Evolutionary conservation across 352 stramenopile species (phyloP), one percentile per base, ranked within the genome.

Genomic region (Globisporangium lucens): DNA sequence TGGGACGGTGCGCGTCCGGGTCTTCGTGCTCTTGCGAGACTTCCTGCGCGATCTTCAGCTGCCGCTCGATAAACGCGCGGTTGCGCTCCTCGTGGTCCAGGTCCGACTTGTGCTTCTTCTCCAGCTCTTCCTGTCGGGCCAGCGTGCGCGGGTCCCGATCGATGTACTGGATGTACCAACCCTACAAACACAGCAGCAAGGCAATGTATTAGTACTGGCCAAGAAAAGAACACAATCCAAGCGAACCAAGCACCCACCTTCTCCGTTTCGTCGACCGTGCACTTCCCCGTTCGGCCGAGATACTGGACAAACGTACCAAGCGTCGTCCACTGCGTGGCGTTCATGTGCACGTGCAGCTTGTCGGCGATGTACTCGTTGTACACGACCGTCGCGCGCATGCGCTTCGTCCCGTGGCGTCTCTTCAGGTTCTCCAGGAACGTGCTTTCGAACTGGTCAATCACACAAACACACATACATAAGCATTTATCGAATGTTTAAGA

Each of bases 341-440:
- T 99, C 98, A 99, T 99, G 77, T 99, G 98, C 56, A 99, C 83
- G 76, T 99, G 98, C 65, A 98, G 68, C 79, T 99, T 99, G 85
- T 99, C 97, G 13, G 91, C 76, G 75, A 99, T 99, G 69, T 99
- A 98, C 79, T 99, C 97, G 78, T 99, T 98, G 85, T 99, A 99
- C 4, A 99, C 89, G 56, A 91, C 85, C 60, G 99, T 99, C 27
- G 97, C 97, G 53, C 96, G 93, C 68, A 99, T 97, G 29, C 94
- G 82, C 78, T 99, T 99, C 27, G 96, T 99, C 8, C 96, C 92
- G 74, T 99, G 97, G 24, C 96, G 82, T 10, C 95, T 87, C 30
- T 85, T 87, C 38, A 99, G 74, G 35, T 97, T 98, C 58, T 99
- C 95, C 2, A 99, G 58, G 77, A 98, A 99, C 9, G 84, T 80